Evolutionary conservation across 2,329 filamentous ascomycete species (phyloP).

Genomic region (Leptodontidium sp.): DNA sequence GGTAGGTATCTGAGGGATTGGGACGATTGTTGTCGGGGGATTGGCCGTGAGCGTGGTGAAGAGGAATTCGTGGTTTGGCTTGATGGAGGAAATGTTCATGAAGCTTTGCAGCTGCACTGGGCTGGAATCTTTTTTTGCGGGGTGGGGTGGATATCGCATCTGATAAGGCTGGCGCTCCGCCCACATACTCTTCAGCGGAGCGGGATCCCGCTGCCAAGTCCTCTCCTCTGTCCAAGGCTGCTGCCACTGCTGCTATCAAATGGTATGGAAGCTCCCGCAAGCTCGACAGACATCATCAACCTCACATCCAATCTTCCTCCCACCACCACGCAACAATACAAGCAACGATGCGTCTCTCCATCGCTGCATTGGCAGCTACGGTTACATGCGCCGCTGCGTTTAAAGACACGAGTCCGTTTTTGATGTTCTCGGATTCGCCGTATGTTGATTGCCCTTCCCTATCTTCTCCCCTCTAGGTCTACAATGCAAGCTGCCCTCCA

Average conservation of each 20-base stretch:
- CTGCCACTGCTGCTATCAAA: slow-evolving; percentile 11
- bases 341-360: slow-evolving; percentile 62
- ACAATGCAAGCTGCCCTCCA: background rate
- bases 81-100: background rate
- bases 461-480: background rate
- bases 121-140: slow-evolving; percentile 23
- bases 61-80: background rate
- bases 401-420: slow-evolving; percentile 86
- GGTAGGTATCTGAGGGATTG: background rate
- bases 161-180: slow-evolving; percentile 16
- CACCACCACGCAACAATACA: slow-evolving; percentile 16
- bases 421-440: slow-evolving; percentile 76
- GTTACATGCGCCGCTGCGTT: slow-evolving; percentile 74
- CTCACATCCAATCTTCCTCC: background rate
- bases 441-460: slow-evolving; percentile 31
- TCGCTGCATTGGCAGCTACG: slow-evolving; percentile 60
- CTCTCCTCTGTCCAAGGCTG: background rate
- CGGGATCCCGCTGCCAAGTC: background rate
- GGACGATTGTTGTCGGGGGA: slow-evolving; percentile 1
- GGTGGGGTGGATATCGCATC: slow-evolving; percentile 4
- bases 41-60: background rate
- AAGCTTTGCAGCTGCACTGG: slow-evolving; percentile 9
- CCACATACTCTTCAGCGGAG: background rate
- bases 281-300: slow-evolving; percentile 30
- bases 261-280: slow-evolving; percentile 19